These are phyloP conservation scores for Aureobasidium mangrovei DNA, from an alignment of 2,329 filamentous ascomycete species.

Conservation along the genomic window DNA sequence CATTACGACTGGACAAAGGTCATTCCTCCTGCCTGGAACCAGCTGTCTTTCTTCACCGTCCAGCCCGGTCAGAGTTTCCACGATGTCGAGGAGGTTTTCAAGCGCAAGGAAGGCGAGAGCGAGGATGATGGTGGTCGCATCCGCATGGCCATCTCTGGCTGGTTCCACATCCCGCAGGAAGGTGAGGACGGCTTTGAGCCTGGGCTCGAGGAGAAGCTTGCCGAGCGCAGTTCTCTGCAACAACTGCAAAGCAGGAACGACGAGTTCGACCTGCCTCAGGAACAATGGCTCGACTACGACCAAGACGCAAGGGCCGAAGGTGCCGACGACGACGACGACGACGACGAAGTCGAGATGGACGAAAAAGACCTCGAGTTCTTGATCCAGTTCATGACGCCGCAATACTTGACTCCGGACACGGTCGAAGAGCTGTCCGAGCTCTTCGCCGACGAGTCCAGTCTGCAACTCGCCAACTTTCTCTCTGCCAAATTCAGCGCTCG, in stretches of 20 bases:
- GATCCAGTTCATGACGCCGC: slow-evolving; percentile 80
- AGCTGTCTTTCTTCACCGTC: slow-evolving; percentile 95
- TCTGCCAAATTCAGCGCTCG: slow-evolving; percentile 65
- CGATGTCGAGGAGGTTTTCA: slow-evolving; percentile 96
- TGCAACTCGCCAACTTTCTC: slow-evolving; percentile 72
- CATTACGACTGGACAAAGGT: slow-evolving; percentile 67
- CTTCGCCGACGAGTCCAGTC: slow-evolving; percentile 75
- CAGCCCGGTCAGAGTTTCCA: slow-evolving; percentile 98
- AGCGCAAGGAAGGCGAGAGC: slow-evolving; percentile 48
- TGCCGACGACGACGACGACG: slow-evolving; percentile 64
- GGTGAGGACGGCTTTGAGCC: slow-evolving; percentile 87
- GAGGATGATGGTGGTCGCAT: slow-evolving; percentile 64
- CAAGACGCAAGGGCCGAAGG: slow-evolving; percentile 40
- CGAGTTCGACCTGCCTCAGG: slow-evolving; percentile 72
- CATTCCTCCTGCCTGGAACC: slow-evolving; percentile 94
- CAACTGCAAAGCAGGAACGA: slow-evolving; percentile 89
- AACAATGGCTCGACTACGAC: slow-evolving; percentile 42
- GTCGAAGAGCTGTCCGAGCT: slow-evolving; percentile 71
- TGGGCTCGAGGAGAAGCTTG: slow-evolving; percentile 80
- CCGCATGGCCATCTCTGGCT: slow-evolving; percentile 96
- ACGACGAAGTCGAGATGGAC: slow-evolving; percentile 51
- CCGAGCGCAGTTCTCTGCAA: slow-evolving; percentile 81
- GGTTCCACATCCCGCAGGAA: slow-evolving; percentile 95
- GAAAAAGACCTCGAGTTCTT: slow-evolving; percentile 81
- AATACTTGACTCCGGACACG: slow-evolving; percentile 86